Evolutionary conservation across 208 protist species (phyloP).

Genomic region (Crithidia thermophila): DNA sequence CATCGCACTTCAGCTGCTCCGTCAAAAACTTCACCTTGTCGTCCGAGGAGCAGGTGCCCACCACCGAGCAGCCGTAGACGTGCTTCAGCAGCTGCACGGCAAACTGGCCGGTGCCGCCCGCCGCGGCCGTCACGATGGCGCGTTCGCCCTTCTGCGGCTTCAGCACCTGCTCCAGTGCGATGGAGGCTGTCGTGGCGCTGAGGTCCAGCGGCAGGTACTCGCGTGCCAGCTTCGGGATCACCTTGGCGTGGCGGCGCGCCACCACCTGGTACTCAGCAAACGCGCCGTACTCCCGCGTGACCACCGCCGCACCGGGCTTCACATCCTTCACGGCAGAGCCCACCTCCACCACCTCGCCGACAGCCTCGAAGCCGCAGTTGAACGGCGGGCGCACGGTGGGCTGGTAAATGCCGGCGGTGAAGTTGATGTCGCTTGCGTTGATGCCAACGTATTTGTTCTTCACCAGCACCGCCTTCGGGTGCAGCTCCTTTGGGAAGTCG

Average conservation of each 20-base stretch:
- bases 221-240: slow-evolving; percentile 44
- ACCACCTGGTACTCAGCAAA: slow-evolving; percentile 84
- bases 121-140: slow-evolving; percentile 88
- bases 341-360: slow-evolving; percentile 73
- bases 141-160: slow-evolving; percentile 71
- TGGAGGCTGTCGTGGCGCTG: slow-evolving; percentile 87
- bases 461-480: slow-evolving; percentile 74
- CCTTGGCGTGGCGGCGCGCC: slow-evolving; percentile 49
- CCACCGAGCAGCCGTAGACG: slow-evolving; percentile 79
- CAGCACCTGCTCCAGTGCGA: slow-evolving; percentile 76
- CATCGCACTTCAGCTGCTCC: slow-evolving; percentile 70
- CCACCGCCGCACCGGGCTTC: slow-evolving; percentile 53
- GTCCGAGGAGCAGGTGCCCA: slow-evolving; percentile 86
- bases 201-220: slow-evolving; percentile 81
- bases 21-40: slow-evolving; percentile 76
- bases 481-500: slow-evolving; percentile 41
- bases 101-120: slow-evolving; percentile 91
- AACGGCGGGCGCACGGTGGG: slow-evolving; percentile 79
- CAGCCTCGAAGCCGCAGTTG: slow-evolving; percentile 85
- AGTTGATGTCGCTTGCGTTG: slow-evolving; percentile 93
- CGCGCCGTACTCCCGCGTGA: slow-evolving; percentile 77
- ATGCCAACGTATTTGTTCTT: slow-evolving; percentile 82
- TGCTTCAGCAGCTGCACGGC: slow-evolving; percentile 89
- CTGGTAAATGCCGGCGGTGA: slow-evolving; percentile 81
- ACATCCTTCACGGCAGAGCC: slow-evolving; percentile 53